Evolutionary conservation across 1,284 basidiomycete genomes (phyloP), one percentile per base, ranked within the genome.

Genomic region (Hemileccinum hortonii): DNA sequence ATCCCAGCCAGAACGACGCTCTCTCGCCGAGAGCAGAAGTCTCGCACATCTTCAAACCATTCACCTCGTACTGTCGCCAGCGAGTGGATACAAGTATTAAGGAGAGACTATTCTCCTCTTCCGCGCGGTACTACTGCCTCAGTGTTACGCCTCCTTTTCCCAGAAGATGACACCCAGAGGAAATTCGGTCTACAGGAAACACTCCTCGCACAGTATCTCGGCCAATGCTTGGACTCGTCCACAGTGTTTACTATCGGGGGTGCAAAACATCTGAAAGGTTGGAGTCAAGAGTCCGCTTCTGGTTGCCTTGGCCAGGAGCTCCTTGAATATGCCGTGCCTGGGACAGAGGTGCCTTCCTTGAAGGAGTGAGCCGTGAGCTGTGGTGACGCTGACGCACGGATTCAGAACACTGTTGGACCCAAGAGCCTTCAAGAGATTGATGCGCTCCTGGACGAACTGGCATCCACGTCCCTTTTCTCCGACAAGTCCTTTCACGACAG

Each of bases 61-160:
- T 71, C 75, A 38, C 73, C 75, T 21, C 60, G 75, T 9, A 53
- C 65, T 24, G 70, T 77, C 12, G 76, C 83, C 50, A 59, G 58
- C 6, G 69, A 66, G 49, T 87, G 85, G 85, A 61, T 78, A 11
- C 53, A 61, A 2, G 64, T 68, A 15, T 68, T 86, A 24, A 75
- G 67, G 49, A 59, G 52, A 19, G 58, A 66, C n/a, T 80, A 77
- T 62, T 61, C 71, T 3, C 76, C 79, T 16, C 65, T 82, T 16
- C 79, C 81, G 1, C 61, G 68, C 0, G 73, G 75, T 12, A 82
- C 80, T 1, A 77, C 78, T n/a, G 65, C 72, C 11, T 75, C 72
- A 2, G 66, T 91, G 30, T 85, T 94, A 61, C 80, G 83, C 2
- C 67, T 93, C 3, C 71, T 94, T n/a, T 93, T 93, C 64, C 92